Evolutionary conservation across 1,139 yeast genomes (phyloP), one percentile per base, ranked within the genome.

Genomic region (Kodamaea sp.): DNA sequence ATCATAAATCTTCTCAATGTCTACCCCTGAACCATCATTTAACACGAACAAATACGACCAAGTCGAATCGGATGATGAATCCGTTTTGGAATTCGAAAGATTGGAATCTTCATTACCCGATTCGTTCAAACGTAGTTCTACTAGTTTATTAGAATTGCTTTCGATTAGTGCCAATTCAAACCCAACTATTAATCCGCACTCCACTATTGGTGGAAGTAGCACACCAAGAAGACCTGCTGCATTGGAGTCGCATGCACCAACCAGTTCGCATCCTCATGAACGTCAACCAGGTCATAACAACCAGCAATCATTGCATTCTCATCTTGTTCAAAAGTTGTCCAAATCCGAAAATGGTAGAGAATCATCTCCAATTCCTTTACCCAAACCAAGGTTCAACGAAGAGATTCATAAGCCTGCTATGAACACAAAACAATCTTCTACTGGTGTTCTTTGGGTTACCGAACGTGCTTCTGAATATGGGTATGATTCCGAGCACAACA

Each of bases 401-500:
- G 70, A 60, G 34, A 73, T 74, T 44, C 71, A 70, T 46, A 73
- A 72, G 50, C 85, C 85, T 2, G 85, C 84, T 8, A 63, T 79
- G 65, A 81, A 79, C 57, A 74, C 79, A 27, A 70, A 72, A 39
- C 83, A 79, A 50, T 75, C 81, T 9, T 78, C 84, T 7, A 80
- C 86, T 1, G 86, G 86, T 42, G 86, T 80, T 12, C 73, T 79
- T 44, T 80, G 85, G 85, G 79, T 79, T 36, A 80, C 85, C 1
- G 85, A 80, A 54, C 66, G 84, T 49, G 86, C 86, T 25, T 60
- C 66, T 33, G 84, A 76, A 43, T 75, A 78, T 54, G 86, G 86
- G 0, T 80, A 67, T 54, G 62, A 67, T 34, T 64, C 66, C 6
- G 67, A 67, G 41, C 67, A 67, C 33, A 79, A 75, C 43, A 68